Conservation (phyloP, 73 alveolate genomes). For the Paramecium caudatum region DNA sequence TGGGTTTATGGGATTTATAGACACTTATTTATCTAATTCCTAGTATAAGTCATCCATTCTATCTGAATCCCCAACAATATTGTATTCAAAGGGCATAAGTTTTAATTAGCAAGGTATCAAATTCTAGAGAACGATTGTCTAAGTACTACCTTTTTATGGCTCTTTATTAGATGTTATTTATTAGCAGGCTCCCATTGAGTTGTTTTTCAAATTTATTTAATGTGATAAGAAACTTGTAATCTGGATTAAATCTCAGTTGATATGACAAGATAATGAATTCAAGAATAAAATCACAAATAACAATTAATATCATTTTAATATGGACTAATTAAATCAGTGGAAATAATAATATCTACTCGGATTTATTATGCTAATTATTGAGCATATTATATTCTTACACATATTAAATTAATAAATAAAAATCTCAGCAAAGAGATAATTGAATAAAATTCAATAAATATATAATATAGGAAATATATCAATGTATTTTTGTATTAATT, state of each 20-base stretch:
- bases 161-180: background rate
- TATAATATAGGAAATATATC: too few relatives aligned
- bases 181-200: conserved; percentile 25
- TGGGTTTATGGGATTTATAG: background rate
- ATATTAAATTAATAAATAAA: too few relatives aligned
- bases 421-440: too few relatives aligned
- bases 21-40: conserved; percentile 3
- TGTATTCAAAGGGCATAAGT: background rate
- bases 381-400: too few relatives aligned
- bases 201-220: background rate
- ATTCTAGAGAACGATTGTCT: background rate
- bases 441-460: too few relatives aligned
- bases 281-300: background rate
- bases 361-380: too few relatives aligned
- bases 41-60: conserved; percentile 40
- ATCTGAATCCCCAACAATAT: conserved; percentile 38
- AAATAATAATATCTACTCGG: too few relatives aligned
- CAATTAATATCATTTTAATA: background rate
- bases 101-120: background rate
- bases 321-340: background rate
- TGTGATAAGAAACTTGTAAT: background rate
- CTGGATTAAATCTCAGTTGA: conserved; percentile 14
- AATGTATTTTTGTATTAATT: too few relatives aligned
- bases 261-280: background rate
- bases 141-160: background rate